Evolutionary conservation across 768 basidiomycete genomes (phyloP).

Genomic region (Macrocybe gigantea): DNA sequence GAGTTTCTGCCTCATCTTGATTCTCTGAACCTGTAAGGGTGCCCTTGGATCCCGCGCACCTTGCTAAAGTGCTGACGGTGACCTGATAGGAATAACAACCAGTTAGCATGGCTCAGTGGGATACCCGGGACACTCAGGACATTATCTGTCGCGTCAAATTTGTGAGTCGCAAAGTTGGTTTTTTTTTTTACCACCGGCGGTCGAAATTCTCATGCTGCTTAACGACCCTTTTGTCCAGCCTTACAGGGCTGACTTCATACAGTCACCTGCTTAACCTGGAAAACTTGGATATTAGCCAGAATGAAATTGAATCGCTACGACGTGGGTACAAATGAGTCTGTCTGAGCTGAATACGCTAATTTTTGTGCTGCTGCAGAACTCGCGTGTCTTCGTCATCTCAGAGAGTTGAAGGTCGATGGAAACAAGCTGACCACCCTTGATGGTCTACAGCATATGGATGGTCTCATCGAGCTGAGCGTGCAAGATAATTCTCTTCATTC

Average conservation of each 20-base stretch:
- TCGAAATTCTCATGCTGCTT: not conserved
- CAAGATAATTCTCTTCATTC: constrained; percentile 64
- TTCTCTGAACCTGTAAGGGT: constrained; percentile 65
- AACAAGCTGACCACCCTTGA: constrained; percentile 72
- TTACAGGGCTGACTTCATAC: constrained; percentile 86
- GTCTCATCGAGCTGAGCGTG: constrained; percentile 78
- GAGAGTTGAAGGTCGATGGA: constrained; percentile 86
- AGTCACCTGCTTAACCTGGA: constrained; percentile 82
- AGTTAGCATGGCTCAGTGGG: constrained; percentile 76
- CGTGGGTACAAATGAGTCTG: constrained; percentile 48
- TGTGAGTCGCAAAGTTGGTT: constrained; percentile 36
- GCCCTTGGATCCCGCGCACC: not conserved
- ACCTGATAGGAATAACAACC: constrained; percentile 59
- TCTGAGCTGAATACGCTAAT: constrained; percentile 4
- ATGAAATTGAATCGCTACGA: constrained; percentile 80
- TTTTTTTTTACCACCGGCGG: not conserved
- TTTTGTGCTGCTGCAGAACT: constrained; percentile 51
- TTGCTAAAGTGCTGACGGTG: not conserved
- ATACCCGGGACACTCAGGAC: constrained; percentile 67
- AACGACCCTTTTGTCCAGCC: constrained; percentile 31
- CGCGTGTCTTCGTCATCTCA: constrained; percentile 74
- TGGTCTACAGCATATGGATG: constrained; percentile 75
- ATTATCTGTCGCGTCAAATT: constrained; percentile 71
- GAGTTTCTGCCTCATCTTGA: constrained; percentile 88
- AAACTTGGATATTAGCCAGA: constrained; percentile 85